phyloP scores from a whole-genome alignment of 345 rosid species.

The Reutealis trisperma region DNA sequence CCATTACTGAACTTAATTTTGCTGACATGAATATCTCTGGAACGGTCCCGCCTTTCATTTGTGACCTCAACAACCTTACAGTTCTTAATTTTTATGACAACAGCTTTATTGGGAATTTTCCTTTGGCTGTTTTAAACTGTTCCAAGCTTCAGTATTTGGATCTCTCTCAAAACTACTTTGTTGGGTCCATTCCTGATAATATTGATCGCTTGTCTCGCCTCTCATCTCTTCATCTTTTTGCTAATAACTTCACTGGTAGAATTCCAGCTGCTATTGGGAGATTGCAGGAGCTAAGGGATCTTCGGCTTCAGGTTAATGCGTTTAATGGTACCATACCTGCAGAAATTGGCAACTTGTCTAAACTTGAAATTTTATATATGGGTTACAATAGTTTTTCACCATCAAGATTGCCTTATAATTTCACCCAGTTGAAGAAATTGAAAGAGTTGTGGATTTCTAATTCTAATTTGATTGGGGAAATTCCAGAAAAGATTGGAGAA shows the following conservation, averaged over 20 bases:
- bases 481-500: conserved; percentile 47
- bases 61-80: conserved; percentile 44
- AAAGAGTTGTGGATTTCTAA: conserved; percentile 20
- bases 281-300: conserved; percentile 32
- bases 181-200: conserved; percentile 61
- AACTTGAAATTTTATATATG: conserved; percentile 53
- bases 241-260: conserved; percentile 46
- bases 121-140: conserved; percentile 38
- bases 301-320: conserved; percentile 30
- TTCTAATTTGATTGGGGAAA: conserved; percentile 53
- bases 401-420: conserved; percentile 40
- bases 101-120: conserved; percentile 44
- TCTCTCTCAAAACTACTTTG: conserved; percentile 69
- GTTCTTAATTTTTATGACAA: conserved; percentile 34
- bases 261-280: conserved; percentile 44
- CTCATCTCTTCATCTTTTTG: conserved; percentile 28
- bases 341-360: conserved; percentile 60
- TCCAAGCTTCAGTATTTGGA: conserved; percentile 62
- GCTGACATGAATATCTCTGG: conserved; percentile 38
- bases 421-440: conserved; percentile 51
- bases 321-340: conserved; percentile 42
- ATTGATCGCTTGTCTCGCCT: conserved; percentile 43
- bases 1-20: conserved; percentile 47
- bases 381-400: conserved; percentile 14
- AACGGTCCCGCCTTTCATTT: conserved; percentile 69